Percentiles rank a stretch among this genome's conserved stretches.
These are phyloP conservation scores for Aspergillus quadrilineatus DNA, from an alignment of 2,329 filamentous ascomycete genomes.

Conservation along the genomic window DNA sequence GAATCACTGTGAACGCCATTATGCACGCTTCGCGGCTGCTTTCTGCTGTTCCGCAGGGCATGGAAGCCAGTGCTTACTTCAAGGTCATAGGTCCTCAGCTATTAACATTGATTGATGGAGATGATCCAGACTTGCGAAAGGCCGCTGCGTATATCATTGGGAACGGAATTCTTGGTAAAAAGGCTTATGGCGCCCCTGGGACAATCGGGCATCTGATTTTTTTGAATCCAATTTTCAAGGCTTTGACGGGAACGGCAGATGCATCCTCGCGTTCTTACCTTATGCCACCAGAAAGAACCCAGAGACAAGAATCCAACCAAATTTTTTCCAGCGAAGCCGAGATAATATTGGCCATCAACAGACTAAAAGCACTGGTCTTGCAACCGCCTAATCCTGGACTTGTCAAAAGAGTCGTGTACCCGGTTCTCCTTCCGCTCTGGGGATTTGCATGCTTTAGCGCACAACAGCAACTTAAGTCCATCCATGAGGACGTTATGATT, in stretches of 20 bases:
- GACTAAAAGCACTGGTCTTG: slow-evolving; percentile 37
- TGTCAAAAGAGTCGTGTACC: slow-evolving; percentile 42
- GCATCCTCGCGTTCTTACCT: slow-evolving; percentile 30
- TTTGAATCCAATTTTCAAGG: slow-evolving; percentile 40
- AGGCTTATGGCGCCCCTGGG: slow-evolving; percentile 39
- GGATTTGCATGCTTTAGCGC: slow-evolving; percentile 40
- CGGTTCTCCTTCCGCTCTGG: slow-evolving; percentile 44
- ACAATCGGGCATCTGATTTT: slow-evolving; percentile 44
- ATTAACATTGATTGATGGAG: slow-evolving; percentile 40
- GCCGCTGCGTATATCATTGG: slow-evolving; percentile 46
- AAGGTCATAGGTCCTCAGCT: slow-evolving; percentile 41
- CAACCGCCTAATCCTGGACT: slow-evolving; percentile 46
- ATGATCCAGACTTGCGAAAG: slow-evolving; percentile 40
- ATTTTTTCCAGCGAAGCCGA: slow-evolving; percentile 28
- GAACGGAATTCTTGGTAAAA: slow-evolving; percentile 45
- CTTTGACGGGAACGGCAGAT: slow-evolving; percentile 35
- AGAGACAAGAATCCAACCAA: slow-evolving; percentile 4
- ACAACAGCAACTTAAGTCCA: slow-evolving; percentile 25
- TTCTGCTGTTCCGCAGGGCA: slow-evolving; percentile 42
- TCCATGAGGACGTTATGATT: slow-evolving; percentile 32
- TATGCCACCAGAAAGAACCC: not conserved
- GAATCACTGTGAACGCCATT: slow-evolving; percentile 45
- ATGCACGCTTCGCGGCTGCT: slow-evolving; percentile 46
- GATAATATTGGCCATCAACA: slow-evolving; percentile 34
- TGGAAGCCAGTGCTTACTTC: slow-evolving; percentile 39